Evolutionary conservation across 495 filamentous ascomycete genomes (phyloP).

Genomic region (Delitschia confertaspora): DNA sequence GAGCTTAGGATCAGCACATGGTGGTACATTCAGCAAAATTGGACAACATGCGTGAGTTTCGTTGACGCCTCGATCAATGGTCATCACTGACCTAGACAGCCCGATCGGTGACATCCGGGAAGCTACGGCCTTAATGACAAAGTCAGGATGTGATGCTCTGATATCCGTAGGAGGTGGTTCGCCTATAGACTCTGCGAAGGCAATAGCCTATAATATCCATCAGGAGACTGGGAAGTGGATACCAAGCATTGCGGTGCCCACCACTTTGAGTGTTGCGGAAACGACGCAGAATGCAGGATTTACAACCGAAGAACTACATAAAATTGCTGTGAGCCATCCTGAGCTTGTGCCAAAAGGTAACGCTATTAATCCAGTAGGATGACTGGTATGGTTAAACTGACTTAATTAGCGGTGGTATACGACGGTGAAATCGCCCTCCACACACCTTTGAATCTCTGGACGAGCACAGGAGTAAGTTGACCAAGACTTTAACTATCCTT

Average conservation of each 20-base stretch:
- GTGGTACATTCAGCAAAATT: slow-evolving; percentile 29
- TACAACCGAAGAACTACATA: slow-evolving; percentile 21
- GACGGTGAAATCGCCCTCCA: slow-evolving; percentile 25
- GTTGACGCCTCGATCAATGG: not conserved
- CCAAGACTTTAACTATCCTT: not conserved
- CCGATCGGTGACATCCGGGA: slow-evolving; percentile 25
- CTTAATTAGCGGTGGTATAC: slow-evolving; percentile 23
- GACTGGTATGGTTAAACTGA: not conserved
- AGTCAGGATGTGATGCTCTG: slow-evolving; percentile 25
- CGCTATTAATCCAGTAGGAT: too few relatives aligned
- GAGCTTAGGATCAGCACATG: slow-evolving; percentile 21
- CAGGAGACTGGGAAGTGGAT: slow-evolving; percentile 25
- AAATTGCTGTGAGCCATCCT: slow-evolving; percentile 27
- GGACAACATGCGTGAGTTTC: slow-evolving; percentile 27
- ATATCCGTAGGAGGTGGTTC: slow-evolving; percentile 28
- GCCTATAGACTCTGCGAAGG: slow-evolving; percentile 29
- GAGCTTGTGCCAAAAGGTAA: slow-evolving; percentile 24
- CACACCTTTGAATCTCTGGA: slow-evolving; percentile 27
- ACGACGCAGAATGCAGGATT: slow-evolving; percentile 29
- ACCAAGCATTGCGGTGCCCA: slow-evolving; percentile 28
- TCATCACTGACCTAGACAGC: slow-evolving; percentile 7
- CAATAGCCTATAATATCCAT: slow-evolving; percentile 25
- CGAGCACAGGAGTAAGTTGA: slow-evolving; percentile 23
- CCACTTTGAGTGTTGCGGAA: slow-evolving; percentile 28
- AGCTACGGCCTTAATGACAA: slow-evolving; percentile 20